These are phyloP conservation scores for Curvularia spicifera DNA, from an alignment of 2,329 filamentous ascomycete species.

Conservation along the genomic window DNA sequence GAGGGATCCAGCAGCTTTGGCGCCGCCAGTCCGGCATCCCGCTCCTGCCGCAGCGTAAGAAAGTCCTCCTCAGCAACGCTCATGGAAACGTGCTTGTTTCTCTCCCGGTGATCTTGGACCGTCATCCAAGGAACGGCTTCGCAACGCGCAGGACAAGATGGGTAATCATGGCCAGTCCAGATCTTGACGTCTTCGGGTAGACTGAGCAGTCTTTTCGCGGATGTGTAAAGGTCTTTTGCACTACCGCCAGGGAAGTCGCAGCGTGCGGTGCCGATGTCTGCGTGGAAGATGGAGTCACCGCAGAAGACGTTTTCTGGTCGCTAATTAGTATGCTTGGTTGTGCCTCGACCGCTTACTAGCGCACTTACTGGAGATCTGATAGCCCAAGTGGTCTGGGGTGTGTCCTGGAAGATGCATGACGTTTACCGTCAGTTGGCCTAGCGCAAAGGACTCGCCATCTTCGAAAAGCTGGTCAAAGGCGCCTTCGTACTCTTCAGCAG, in stretches of 20 bases:
- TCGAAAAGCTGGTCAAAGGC: slow-evolving; percentile 62
- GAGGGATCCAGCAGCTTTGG: slow-evolving; percentile 49
- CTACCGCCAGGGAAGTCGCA: slow-evolving; percentile 48
- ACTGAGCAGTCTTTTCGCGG: slow-evolving; percentile 34
- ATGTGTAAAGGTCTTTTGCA: slow-evolving; percentile 35
- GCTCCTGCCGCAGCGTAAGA: slow-evolving; percentile 37
- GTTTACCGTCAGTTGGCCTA: slow-evolving; percentile 56
- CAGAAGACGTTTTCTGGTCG: slow-evolving; percentile 42
- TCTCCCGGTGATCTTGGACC: slow-evolving; percentile 43
- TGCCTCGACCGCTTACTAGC: too few species aligned
- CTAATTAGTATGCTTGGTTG: slow-evolving; percentile 1
- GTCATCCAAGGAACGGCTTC: slow-evolving; percentile 42
- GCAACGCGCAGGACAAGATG: slow-evolving; percentile 23
- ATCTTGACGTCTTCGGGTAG: slow-evolving; percentile 40
- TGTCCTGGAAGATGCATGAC: slow-evolving; percentile 66
- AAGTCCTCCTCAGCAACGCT: slow-evolving; percentile 42
- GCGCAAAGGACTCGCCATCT: slow-evolving; percentile 60
- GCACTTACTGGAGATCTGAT: slow-evolving; percentile 55
- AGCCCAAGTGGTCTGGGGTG: slow-evolving; percentile 67
- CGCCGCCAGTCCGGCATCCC: slow-evolving; percentile 40
- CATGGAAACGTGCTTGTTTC: slow-evolving; percentile 46
- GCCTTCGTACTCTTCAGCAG: slow-evolving; percentile 50
- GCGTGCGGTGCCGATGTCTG: slow-evolving; percentile 44
- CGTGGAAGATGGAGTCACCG: slow-evolving; percentile 48
- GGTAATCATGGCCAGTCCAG: slow-evolving; percentile 49